phyloP scores from a whole-genome alignment of 1,284 basidiomycete species.

The Austropuccinia psidii region DNA sequence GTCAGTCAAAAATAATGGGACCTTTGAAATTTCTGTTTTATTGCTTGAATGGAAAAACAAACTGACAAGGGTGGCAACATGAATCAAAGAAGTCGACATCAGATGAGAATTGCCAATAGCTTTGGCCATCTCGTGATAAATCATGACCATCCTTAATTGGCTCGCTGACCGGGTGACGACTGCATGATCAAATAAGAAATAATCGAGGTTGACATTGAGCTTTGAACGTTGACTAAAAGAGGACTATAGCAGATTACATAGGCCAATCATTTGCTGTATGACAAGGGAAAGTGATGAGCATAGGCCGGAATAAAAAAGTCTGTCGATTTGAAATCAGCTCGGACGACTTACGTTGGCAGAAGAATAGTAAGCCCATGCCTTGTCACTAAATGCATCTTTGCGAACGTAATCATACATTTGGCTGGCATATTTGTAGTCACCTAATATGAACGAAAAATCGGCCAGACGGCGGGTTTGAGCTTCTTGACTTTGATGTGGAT shows the following conservation, averaged over 20 bases:
- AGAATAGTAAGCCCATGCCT: conserved; percentile 42
- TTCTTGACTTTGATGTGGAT: conserved; percentile 50
- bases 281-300: too few relatives aligned
- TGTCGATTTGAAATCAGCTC: background rate
- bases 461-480: conserved; percentile 62
- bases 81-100: conserved; percentile 2
- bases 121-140: conserved; percentile 29
- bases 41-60: background rate
- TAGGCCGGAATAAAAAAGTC: background rate
- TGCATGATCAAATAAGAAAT: conserved; percentile 5
- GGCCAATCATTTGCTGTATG: conserved; percentile 27
- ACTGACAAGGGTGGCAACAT: conserved; percentile 21
- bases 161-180: background rate
- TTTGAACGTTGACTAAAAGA: conserved; percentile 8
- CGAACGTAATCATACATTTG: conserved; percentile 76
- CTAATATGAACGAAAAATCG: conserved; percentile 86
- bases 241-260: conserved; percentile 18
- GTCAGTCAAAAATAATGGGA: too few relatives aligned
- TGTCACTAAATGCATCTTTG: conserved; percentile 46
- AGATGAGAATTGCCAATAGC: conserved; percentile 1
- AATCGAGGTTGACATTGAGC: conserved; percentile 8
- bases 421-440: conserved; percentile 78
- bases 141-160: conserved; percentile 1
- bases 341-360: conserved; percentile 42
- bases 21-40: too few relatives aligned